Evolutionary conservation across 768 basidiomycete species (phyloP), one percentile per base, ranked within the genome.

Genomic region (Pisolithus sp.): DNA sequence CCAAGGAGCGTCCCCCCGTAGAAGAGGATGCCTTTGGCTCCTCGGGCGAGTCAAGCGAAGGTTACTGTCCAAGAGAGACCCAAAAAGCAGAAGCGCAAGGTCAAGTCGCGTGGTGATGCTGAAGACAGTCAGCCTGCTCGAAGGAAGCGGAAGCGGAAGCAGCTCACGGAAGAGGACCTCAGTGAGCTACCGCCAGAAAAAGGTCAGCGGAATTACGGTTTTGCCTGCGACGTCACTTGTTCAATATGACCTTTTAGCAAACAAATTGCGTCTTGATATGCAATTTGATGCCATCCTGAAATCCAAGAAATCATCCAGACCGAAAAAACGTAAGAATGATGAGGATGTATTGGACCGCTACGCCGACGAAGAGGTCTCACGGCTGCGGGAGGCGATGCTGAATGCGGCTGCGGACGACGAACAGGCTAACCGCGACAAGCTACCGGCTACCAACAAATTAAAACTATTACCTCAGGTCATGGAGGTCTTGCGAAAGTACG

Each of bases 401-500:
- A 72, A 73, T 10, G 95, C 94, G 3, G 93, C 89, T 2, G 85
- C 88, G 7, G 83, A 86, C 52, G 95, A 99, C 62, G 78, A 84
- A 36, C 79, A 82, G 47, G 78, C 89, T 6, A 95, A 95, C 66
- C 71, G 77, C 46, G 83, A 86, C 31, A 89, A 88, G 59, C 62
- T 82, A 10, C 93, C 94, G 0, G 96, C 93, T 10, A 80, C 82
- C 10, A 75, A 82, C 39, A 99, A 99, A 70, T 79, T 97, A 30
- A 80, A 76, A 50, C 74, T 93, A 62, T 75, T 99, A 26, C 82
- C 85, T n/a, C 84, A 90, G 57, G 95, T 95, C 23, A 87, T 96
- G 82, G 87, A 89, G 12, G 85, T 90, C 4, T 76, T 99, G 51
- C 86, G 93, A 70, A 97, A 94, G 95, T 95, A 62, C 49, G 86